Base-by-base conservation (phyloP, 768 basidiomycete genomes). In the Inosperma sp. region DNA sequence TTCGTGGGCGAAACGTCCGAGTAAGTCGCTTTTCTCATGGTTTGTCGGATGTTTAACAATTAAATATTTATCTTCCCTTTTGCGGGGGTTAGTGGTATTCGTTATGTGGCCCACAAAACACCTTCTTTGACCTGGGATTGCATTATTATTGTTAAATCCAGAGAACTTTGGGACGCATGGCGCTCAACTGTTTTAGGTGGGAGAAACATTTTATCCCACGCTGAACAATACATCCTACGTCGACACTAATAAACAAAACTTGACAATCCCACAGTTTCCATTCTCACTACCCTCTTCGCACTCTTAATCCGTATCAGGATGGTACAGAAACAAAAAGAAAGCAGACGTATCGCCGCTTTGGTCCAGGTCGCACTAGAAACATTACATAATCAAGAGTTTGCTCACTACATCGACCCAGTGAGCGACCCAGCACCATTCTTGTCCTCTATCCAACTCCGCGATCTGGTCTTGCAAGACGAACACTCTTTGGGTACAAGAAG, bases 391-490 rank as follows among this genome's bases (percentile, higher is more conserved):
- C 88, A 93, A 66, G 92, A 93, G 63, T 71, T 86, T 50, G 82
- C 82, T 3, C 82, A 95, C 67, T 81, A 92, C 65, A 80, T 81
- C 58, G 90, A 93, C 64, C 89, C 91, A 12, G 80, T 88, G 56
- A 81, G 75, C 51, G 75, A 80, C 30, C 81, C 89, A 7, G 76
- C 82, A 35, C 82, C 88, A 7, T 91, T 86, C 73, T 67, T 95
- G 55, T 87, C 90, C 10, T 89, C 90, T 21, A 71, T 90, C 44
- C 92, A 93, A 63, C 79, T 96, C 37, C 87, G 93, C 49, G 93
- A 96, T 68, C 74, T 88, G 48, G 77, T 95, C 34, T 70, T 96
- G 26, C 84, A 87, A 59, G 81, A 87, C 52, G 85, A 92, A 59
- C 87, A 86, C 65, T 88, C 87, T 22, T 78, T 88, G 31, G 61